Evolutionary conservation across 1,284 basidiomycete genomes (phyloP).

Genomic region (Rhodotorula glutinis): DNA sequence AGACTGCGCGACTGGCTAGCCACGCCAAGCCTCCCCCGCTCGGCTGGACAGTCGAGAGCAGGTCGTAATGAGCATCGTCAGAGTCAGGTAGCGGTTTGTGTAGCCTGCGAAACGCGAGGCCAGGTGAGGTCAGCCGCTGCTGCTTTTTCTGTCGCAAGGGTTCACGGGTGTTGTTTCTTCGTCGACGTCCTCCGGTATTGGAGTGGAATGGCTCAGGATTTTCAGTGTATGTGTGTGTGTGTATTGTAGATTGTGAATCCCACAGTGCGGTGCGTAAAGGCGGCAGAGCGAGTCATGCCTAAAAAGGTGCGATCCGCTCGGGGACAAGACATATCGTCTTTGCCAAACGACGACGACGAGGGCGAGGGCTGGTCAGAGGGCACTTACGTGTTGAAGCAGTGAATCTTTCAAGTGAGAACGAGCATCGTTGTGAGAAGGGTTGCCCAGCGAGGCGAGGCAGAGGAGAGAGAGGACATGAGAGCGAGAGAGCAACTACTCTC

Average conservation of each 20-base stretch:
- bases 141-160: too few species aligned
- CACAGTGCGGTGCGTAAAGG: background rate
- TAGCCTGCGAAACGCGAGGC: background rate
- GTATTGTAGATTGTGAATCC: background rate
- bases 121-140: background rate
- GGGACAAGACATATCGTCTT: background rate
- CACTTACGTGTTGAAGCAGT: too few species aligned
- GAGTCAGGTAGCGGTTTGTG: too few species aligned
- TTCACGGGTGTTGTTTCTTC: too few species aligned
- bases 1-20: too few species aligned
- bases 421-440: too few species aligned
- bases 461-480: too few species aligned
- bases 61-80: too few species aligned
- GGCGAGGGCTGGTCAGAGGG: background rate
- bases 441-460: too few species aligned
- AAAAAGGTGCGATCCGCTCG: background rate
- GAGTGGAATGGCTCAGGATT: slow-evolving; percentile 5
- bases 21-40: background rate
- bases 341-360: background rate
- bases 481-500: too few species aligned
- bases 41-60: background rate
- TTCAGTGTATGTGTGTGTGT: slow-evolving; percentile 5
- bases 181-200: too few species aligned
- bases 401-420: too few species aligned
- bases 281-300: slow-evolving; percentile 2